Percentiles rank a stretch among this genome's conserved stretches.
phyloP scores from a whole-genome alignment of 2,329 filamentous ascomycete species.

The Aspergillus spinulosporus region DNA sequence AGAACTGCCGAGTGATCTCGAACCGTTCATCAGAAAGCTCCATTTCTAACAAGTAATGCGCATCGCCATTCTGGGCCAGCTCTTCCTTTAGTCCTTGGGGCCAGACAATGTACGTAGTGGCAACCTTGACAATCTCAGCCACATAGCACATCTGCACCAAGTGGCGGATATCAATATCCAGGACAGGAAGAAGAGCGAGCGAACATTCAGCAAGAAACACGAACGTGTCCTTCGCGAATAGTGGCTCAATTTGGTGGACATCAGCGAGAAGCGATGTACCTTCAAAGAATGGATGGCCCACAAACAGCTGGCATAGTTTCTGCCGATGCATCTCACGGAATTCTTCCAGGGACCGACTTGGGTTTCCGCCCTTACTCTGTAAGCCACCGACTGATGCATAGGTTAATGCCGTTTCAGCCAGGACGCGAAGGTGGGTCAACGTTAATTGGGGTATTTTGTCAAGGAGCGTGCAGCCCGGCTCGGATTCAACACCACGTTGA shows the following conservation, averaged over 20 bases:
- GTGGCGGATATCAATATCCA: constrained; percentile 73
- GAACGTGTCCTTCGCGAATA: constrained; percentile 42
- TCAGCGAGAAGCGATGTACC: constrained; percentile 36
- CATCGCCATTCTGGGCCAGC: constrained; percentile 31
- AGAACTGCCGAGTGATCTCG: constrained; percentile 36
- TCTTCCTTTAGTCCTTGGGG: constrained; percentile 40
- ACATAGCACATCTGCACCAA: constrained; percentile 83
- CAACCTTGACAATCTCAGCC: constrained; percentile 83
- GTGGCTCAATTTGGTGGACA: constrained; percentile 42
- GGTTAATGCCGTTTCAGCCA: constrained; percentile 83
- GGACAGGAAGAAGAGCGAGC: constrained; percentile 66
- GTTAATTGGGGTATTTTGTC: constrained; percentile 81
- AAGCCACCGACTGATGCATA: constrained; percentile 78
- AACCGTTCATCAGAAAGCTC: constrained; percentile 33
- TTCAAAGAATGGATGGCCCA: constrained; percentile 51
- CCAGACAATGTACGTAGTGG: constrained; percentile 55
- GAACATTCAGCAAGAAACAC: constrained; percentile 76
- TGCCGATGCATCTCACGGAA: constrained; percentile 67
- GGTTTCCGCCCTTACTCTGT: constrained; percentile 59
- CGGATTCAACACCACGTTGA: constrained; percentile 77
- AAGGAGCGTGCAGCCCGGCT: constrained; percentile 71
- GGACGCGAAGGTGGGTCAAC: constrained; percentile 80
- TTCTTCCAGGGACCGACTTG: constrained; percentile 59
- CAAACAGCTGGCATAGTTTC: constrained; percentile 75
- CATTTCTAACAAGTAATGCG: constrained; percentile 26